phyloP scores from a whole-genome alignment of 2,329 filamentous ascomycete species.

The Claviceps cyperi region DNA sequence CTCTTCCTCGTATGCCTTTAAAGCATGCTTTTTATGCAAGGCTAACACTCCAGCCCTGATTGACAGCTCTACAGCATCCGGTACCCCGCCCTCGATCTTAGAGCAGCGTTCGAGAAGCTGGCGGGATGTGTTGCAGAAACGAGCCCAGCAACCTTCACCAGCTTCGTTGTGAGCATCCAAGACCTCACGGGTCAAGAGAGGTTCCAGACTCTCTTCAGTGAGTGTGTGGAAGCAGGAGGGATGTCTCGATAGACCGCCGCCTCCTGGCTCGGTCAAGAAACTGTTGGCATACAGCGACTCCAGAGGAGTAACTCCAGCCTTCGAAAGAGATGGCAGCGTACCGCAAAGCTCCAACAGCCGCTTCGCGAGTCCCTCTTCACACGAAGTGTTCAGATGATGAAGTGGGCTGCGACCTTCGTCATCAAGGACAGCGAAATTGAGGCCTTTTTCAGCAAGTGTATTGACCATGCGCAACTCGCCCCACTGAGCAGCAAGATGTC shows the following conservation, averaged over 20 bases:
- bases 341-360: conserved; percentile 12
- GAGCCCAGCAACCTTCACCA: conserved; percentile 13
- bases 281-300: conserved; percentile 18
- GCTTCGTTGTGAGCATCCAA: conserved; percentile 8
- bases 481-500: conserved; percentile 13
- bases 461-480: conserved; percentile 12
- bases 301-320: conserved; percentile 11
- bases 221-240: conserved; percentile 12
- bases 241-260: conserved; percentile 8
- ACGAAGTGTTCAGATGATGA: conserved; percentile 14
- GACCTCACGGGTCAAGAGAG: conserved; percentile 13
- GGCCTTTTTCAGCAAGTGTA: conserved; percentile 9
- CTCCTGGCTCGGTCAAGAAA: neutral
- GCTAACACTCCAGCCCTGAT: neutral
- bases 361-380: conserved; percentile 10
- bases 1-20: conserved; percentile 1
- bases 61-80: neutral
- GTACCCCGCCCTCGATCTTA: neutral
- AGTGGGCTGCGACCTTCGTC: conserved; percentile 9
- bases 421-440: conserved; percentile 7
- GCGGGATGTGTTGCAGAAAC: conserved; percentile 10
- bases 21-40: neutral
- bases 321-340: conserved; percentile 5
- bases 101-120: neutral
- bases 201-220: conserved; percentile 5